Conservation (phyloP, 2,329 filamentous ascomycete genomes). For the Exophiala sp. region DNA sequence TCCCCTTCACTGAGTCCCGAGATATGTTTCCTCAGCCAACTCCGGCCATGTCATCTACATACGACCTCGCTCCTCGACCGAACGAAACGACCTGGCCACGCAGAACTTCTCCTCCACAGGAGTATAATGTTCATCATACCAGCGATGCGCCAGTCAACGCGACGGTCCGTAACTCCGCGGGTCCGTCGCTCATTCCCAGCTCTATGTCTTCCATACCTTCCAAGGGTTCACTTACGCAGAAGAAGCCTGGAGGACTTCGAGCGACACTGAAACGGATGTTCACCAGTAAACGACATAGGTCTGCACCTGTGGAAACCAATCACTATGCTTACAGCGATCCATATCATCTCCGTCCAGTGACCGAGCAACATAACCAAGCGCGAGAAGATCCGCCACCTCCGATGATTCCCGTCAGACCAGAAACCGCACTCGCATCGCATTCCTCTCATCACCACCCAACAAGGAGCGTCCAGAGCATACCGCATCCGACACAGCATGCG, state of each 20-base stretch:
- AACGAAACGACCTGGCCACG: slow-evolving; percentile 19
- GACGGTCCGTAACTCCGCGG: slow-evolving; percentile 16
- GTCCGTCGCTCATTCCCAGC: slow-evolving; percentile 22
- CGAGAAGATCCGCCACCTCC: slow-evolving; percentile 6
- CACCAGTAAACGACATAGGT: slow-evolving; percentile 24
- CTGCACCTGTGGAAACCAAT: slow-evolving; percentile 9
- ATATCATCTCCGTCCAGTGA: slow-evolving; percentile 13
- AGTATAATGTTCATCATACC: slow-evolving; percentile 17
- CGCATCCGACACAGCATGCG: slow-evolving; percentile 15
- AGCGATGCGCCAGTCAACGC: slow-evolving; percentile 12
- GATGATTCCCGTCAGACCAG: slow-evolving; percentile 4
- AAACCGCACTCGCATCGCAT: slow-evolving; percentile 25
- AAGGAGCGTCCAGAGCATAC: slow-evolving; percentile 4
- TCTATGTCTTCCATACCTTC: slow-evolving; percentile 27
- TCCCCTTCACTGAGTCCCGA: slow-evolving; percentile 25
- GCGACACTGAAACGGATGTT: slow-evolving; percentile 28
- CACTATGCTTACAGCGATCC: slow-evolving; percentile 13
- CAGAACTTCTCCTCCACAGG: slow-evolving; percentile 12
- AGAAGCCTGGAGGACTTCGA: slow-evolving; percentile 21
- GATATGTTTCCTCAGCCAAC: slow-evolving; percentile 5
- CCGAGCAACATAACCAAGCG: slow-evolving; percentile 8
- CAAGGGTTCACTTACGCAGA: slow-evolving; percentile 22
- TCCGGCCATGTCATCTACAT: slow-evolving; percentile 3
- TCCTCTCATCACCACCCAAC: slow-evolving; percentile 10
- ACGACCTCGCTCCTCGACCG: slow-evolving; percentile 6